Base-by-base conservation (phyloP, 2,329 filamentous ascomycete species). In the Podosphaera xanthii region DNA sequence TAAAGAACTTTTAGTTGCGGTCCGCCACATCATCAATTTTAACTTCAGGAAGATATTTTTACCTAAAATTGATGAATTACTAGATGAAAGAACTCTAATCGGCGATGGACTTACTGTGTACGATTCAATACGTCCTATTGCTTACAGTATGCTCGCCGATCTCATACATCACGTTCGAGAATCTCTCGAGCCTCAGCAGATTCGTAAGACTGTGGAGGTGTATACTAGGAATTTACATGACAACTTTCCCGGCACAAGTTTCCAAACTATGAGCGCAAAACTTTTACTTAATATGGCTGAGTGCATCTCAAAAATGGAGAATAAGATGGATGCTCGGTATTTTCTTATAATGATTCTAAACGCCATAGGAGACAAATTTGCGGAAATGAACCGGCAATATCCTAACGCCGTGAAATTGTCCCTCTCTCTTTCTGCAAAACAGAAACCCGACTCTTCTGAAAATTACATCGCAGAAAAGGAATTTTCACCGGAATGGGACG, bases 221-320 rank as follows among this genome's bases (percentile, higher is more conserved):
- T 99, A 98, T 71, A 97, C 94, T 1, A 88, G 85, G 68, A 97
- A 97, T 67, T 75, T 98, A 31, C 89, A 95, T 67, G 92, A 97
- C 70, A 88, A 87, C 63, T 95, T 95, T 63, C 94, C 92, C 0
- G 94, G 94, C 7, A 97, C 94, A 0, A 98, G 91, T 71, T 98
- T 98, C 69, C 94, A 98, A 71, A 98, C 92, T 0, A 99, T 99
- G 92, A 97, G 92, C 66, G 94, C 92, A 0, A 98, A 97, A 71
- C 76, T 99, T 2, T 75, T 99, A 0, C 76, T 98, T 10, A 99
- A 98, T 70, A 94, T 99, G 88, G 92, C 91, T 0, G 94, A 98
- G 67, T 94, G 88, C 69, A 99, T 98, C 67, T 87, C 90, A 0
- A 94, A 91, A 70, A 79, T 98, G 65, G 84, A 86, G 30, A 87